Conservation (phyloP, 768 basidiomycete species). For the Termitomyces sp. region DNA sequence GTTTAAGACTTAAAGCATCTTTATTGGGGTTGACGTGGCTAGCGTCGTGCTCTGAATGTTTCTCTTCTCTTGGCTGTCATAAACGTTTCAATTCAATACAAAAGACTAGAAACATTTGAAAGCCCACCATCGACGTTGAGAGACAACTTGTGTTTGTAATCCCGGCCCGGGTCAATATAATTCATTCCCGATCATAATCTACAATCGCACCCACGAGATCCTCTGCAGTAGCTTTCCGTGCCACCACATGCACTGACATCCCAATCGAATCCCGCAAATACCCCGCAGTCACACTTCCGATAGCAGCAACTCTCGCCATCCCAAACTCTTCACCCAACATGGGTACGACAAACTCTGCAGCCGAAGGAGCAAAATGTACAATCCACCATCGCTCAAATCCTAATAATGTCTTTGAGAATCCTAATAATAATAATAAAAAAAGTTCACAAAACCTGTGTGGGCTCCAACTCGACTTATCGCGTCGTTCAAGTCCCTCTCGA, state of each 20-base stretch:
- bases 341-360: conserved; percentile 52
- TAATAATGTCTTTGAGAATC: too few species aligned
- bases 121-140: neutral
- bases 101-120: too few species aligned
- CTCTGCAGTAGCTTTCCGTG: conserved; percentile 52
- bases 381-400: conserved; percentile 51
- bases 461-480: conserved; percentile 18
- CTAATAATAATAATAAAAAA: neutral
- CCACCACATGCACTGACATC: conserved; percentile 47
- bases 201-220: conserved; percentile 33
- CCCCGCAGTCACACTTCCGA: conserved; percentile 60
- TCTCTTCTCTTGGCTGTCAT: conserved; percentile 21
- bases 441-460: conserved; percentile 16
- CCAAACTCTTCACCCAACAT: conserved; percentile 34
- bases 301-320: conserved; percentile 28
- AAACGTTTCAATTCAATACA: too few species aligned
- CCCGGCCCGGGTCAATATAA: too few species aligned
- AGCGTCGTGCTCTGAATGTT: conserved; percentile 19
- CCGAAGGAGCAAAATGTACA: conserved; percentile 72
- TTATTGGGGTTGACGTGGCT: conserved; percentile 31
- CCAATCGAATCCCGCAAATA: conserved; percentile 41
- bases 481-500: conserved; percentile 36
- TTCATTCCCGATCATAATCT: conserved; percentile 8
- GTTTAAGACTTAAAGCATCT: conserved; percentile 46
- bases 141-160: too few species aligned